Conservation (phyloP, 371 early-diverging fungal species). For the Dipsacomyces acuminosporus region DNA sequence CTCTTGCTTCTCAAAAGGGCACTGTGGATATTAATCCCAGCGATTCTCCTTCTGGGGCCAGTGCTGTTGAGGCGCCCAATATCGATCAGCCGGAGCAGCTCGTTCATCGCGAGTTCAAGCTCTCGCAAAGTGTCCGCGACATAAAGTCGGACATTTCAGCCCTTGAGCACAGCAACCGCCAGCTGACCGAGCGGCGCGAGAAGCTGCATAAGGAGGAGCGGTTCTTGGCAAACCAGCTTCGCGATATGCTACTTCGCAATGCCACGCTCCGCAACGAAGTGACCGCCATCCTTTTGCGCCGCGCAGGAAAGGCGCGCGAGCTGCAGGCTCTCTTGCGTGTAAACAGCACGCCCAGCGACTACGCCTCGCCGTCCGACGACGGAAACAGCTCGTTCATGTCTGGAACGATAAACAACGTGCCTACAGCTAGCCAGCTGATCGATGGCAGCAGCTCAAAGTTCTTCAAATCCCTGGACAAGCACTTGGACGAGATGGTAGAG, state of each 20-base stretch:
- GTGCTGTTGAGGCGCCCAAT: not conserved
- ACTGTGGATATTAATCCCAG: too few relatives aligned
- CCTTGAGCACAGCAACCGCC: slow-evolving; percentile 9
- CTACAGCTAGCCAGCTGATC: slow-evolving; percentile 34
- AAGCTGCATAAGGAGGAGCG: slow-evolving; percentile 34
- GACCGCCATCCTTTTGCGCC: slow-evolving; percentile 20
- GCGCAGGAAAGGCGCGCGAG: slow-evolving; percentile 31
- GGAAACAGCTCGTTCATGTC: slow-evolving; percentile 24
- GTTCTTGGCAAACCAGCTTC: slow-evolving; percentile 21
- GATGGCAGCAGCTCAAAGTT: slow-evolving; percentile 22
- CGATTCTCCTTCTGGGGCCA: too few relatives aligned
- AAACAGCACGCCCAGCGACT: not conserved
- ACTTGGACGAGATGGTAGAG: slow-evolving; percentile 28
- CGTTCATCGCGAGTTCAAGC: slow-evolving; percentile 5
- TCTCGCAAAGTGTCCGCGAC: slow-evolving; percentile 1
- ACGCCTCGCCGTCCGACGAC: slow-evolving; percentile 12
- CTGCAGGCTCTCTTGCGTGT: slow-evolving; percentile 10
- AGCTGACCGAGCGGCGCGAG: slow-evolving; percentile 10
- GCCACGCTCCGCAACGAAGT: slow-evolving; percentile 31
- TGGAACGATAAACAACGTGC: slow-evolving; percentile 21
- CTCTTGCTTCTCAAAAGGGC: not conserved
- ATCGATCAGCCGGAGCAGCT: not conserved
- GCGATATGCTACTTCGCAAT: slow-evolving; percentile 26
- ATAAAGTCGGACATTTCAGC: slow-evolving; percentile 3
- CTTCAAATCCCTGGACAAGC: slow-evolving; percentile 28